These are phyloP conservation scores for Talaromyces piceae DNA, from an alignment of 2,329 filamentous ascomycete genomes.

Conservation along the genomic window DNA sequence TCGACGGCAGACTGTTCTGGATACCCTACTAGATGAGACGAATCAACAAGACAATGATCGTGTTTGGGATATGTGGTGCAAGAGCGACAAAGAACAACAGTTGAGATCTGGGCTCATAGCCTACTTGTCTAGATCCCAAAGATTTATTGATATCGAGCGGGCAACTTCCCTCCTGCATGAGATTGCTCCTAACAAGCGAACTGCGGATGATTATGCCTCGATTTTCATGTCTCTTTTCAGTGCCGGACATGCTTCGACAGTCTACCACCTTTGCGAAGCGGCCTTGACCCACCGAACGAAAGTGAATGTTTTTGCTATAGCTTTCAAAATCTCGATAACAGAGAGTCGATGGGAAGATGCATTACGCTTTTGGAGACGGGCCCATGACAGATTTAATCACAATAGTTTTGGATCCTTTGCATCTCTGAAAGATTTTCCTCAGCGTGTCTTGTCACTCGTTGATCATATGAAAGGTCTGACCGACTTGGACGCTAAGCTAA, in stretches of 20 bases:
- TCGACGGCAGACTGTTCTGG: neutral
- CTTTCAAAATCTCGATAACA: conserved; percentile 24
- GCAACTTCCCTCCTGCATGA: conserved; percentile 40
- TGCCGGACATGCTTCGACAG: conserved; percentile 30
- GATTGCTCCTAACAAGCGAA: conserved; percentile 31
- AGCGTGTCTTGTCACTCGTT: conserved; percentile 18
- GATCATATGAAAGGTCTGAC: conserved; percentile 9
- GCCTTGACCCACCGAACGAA: conserved; percentile 23
- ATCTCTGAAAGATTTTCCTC: conserved; percentile 14
- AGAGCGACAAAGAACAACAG: conserved; percentile 21
- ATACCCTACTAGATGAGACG: neutral
- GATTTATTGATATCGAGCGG: conserved; percentile 34
- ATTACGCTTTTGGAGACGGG: conserved; percentile 22
- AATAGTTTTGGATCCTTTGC: conserved; percentile 11
- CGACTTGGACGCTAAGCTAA: conserved; percentile 11
- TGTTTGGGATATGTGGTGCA: conserved; percentile 37
- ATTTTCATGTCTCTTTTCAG: conserved; percentile 38
- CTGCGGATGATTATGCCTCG: conserved; percentile 37
- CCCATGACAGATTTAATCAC: conserved; percentile 3
- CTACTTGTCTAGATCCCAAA: conserved; percentile 34
- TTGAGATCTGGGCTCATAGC: conserved; percentile 24
- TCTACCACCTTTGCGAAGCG: conserved; percentile 36
- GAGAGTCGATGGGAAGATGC: conserved; percentile 27
- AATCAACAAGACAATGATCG: conserved; percentile 24
- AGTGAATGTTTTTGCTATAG: conserved; percentile 21